A percentile compares a stretch with the other conserved stretches of the same genome.
Evolutionary conservation across 1,284 basidiomycete genomes (phyloP).

Genomic region (Chalciporus sp.): DNA sequence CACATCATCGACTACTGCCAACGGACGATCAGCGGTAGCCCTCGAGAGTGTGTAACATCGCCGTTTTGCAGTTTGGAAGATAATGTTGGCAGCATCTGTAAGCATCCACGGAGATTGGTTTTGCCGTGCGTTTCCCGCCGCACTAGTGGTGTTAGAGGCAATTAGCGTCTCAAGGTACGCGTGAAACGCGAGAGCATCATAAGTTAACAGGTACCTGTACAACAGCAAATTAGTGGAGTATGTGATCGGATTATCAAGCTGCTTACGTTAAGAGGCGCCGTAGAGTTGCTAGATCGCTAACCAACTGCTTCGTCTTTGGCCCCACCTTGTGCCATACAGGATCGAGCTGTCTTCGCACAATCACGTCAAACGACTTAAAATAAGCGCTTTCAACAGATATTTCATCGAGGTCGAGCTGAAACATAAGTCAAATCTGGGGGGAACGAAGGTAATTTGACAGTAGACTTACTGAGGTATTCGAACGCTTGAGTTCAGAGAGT

Average conservation of each 20-base stretch:
- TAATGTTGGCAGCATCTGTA: slow-evolving; percentile 86
- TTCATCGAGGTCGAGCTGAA: slow-evolving; percentile 91
- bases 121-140: slow-evolving; percentile 54
- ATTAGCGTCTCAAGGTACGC: slow-evolving; percentile 91
- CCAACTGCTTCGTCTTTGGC: slow-evolving; percentile 88
- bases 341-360: slow-evolving; percentile 89
- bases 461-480: slow-evolving; percentile 65
- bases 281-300: slow-evolving; percentile 85
- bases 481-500: slow-evolving; percentile 87
- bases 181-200: slow-evolving; percentile 91
- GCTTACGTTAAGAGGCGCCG: slow-evolving; percentile 81
- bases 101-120: slow-evolving; percentile 86
- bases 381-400: slow-evolving; percentile 93
- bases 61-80: slow-evolving; percentile 83
- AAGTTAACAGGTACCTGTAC: slow-evolving; percentile 75
- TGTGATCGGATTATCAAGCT: background rate
- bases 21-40: slow-evolving; percentile 25
- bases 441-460: background rate
- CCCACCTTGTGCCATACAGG: slow-evolving; percentile 97
- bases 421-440: background rate
- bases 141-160: slow-evolving; percentile 66
- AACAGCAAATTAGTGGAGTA: background rate
- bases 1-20: slow-evolving; percentile 31
- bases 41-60: slow-evolving; percentile 70
- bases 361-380: slow-evolving; percentile 90